Conservation (phyloP, 768 basidiomycete genomes). For the Piloderma croceum region DNA sequence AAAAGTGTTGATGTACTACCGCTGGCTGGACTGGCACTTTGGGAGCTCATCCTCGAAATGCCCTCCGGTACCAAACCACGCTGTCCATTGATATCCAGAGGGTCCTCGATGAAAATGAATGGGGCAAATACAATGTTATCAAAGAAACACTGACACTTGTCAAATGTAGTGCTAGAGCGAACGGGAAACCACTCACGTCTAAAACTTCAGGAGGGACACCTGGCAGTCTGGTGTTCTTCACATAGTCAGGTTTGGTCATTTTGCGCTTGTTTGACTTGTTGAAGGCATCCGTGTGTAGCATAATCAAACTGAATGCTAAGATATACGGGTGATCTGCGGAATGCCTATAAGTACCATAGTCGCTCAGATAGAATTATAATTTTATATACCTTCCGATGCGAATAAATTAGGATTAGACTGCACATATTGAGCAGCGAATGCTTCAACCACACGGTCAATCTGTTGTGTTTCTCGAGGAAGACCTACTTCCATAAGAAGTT, state of each 20-base stretch:
- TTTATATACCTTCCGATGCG: slow-evolving; percentile 57
- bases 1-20: slow-evolving; percentile 35
- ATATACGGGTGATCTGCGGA: slow-evolving; percentile 86
- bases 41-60: slow-evolving; percentile 33
- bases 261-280: slow-evolving; percentile 97
- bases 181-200: slow-evolving; percentile 51
- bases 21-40: slow-evolving; percentile 26
- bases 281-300: slow-evolving; percentile 98
- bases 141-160: slow-evolving; percentile 89
- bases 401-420: slow-evolving; percentile 82
- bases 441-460: slow-evolving; percentile 96
- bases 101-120: slow-evolving; percentile 95
- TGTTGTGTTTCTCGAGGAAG: slow-evolving; percentile 96
- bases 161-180: no score
- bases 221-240: slow-evolving; percentile 86
- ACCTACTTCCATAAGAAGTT: slow-evolving; percentile 84
- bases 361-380: not conserved
- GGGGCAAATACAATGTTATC: slow-evolving; percentile 96
- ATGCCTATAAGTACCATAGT: slow-evolving; percentile 1
- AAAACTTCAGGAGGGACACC: slow-evolving; percentile 79
- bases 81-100: slow-evolving; percentile 62
- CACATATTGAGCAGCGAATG: slow-evolving; percentile 82
- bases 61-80: slow-evolving; percentile 42
- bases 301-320: slow-evolving; percentile 94
- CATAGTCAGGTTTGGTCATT: slow-evolving; percentile 93